Base-by-base conservation (phyloP, 495 filamentous ascomycete genomes). In the Chaetomium fimeti region DNA sequence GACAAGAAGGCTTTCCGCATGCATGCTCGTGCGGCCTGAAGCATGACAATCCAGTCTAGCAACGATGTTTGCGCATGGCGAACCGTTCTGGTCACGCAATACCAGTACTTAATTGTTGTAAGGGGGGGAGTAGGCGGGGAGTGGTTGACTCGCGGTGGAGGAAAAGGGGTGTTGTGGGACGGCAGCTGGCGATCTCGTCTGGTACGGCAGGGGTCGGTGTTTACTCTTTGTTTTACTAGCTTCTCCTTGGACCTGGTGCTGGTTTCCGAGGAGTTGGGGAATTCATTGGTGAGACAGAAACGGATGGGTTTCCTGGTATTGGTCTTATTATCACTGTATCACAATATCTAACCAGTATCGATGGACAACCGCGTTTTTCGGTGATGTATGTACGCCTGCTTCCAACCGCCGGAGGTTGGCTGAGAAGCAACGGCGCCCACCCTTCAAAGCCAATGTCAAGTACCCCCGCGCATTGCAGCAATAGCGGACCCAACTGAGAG, bases 1-100 rank as follows among this genome's bases (percentile, higher is more conserved):
- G 52, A 66, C 66, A 66, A 66, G 43, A 47, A 57, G 25, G 66
- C 68, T 61, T 56, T 53, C 24, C 65, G 65, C 65, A 22, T 29
- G 16, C 29, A 43, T 43, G 40, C 11, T 28, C 16, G n/a, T 53
- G 67, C 67, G 61, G 49, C 67, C 60, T 29, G 25, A 47, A 66
- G 64, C 65, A 43, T 11, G 8, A 11, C 32, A 36, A 36, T 15
- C 51, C 48, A 27, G 18, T 11, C 7, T 2, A 25, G 25, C 13
- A n/a, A 18, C 15, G 51, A 13, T 13, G n/a, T 8, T 55, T 36
- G 16, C 9, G 24, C 28, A 32, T 18, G 16, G 13, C 20, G 27
- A 12, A 20, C 3, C 20, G 24, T 42, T 27, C 16, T 18, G 12
- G 13, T 12, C 6, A 6, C 20, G 38, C n/a, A 42, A 42, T 7